A percentile compares a stretch with the other conserved stretches of the same genome.
These are phyloP conservation scores for Colletotrichum brevisporum DNA, from an alignment of 2,329 filamentous ascomycete species.

Conservation along the genomic window DNA sequence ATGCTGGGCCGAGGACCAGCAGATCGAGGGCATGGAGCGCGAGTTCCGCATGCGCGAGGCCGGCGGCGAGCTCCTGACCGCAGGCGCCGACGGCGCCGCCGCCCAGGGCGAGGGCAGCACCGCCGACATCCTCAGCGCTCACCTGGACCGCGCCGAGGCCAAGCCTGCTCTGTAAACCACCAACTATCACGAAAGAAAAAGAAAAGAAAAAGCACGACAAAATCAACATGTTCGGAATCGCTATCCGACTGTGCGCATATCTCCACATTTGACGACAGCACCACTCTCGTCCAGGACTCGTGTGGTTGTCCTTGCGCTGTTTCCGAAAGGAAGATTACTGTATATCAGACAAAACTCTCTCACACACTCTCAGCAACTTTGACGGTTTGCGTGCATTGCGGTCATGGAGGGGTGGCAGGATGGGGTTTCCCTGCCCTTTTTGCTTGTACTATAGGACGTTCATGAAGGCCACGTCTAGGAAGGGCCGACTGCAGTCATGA, in stretches of 20 bases:
- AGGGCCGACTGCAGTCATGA: conserved; percentile 38
- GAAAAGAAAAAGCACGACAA: conserved; percentile 26
- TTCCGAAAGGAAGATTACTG: conserved; percentile 18
- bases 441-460: conserved; percentile 40
- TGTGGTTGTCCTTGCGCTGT: conserved; percentile 27
- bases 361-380: conserved; percentile 27
- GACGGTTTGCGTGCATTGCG: conserved; percentile 40
- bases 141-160: conserved; percentile 61
- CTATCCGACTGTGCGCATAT: background rate
- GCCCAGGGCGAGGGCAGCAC: conserved; percentile 53
- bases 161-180: conserved; percentile 65
- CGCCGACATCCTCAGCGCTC: conserved; percentile 64
- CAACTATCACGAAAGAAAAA: conserved; percentile 35
- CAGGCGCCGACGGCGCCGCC: conserved; percentile 54
- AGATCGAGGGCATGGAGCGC: conserved; percentile 97
- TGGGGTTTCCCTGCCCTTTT: conserved; percentile 39
- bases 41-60: conserved; percentile 97
- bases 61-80: conserved; percentile 78
- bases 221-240: too few species aligned
- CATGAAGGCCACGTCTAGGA: conserved; percentile 37
- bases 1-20: conserved; percentile 95
- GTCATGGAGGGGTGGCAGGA: conserved; percentile 39
- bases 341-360: conserved; percentile 39
- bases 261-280: conserved; percentile 14
- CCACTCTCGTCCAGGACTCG: conserved; percentile 17